Percentiles rank a stretch among this genome's conserved stretches.
phyloP scores from a whole-genome alignment of 2,329 filamentous ascomycete species.

The Geoglossum cookeanum region DNA sequence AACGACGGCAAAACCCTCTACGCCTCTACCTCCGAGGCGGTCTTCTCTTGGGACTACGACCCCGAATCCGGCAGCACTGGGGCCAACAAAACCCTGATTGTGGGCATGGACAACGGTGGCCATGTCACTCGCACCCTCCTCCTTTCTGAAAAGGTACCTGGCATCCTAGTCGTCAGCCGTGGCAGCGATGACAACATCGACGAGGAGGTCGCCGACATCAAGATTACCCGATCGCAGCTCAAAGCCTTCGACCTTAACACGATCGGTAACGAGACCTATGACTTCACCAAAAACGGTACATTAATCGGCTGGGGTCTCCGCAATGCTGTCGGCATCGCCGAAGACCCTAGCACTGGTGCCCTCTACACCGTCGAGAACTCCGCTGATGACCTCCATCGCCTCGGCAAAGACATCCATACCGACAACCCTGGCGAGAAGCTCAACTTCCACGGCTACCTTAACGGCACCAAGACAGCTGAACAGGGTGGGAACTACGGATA shows the following conservation, averaged over 20 bases:
- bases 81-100: slow-evolving; percentile 33
- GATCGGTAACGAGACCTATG: slow-evolving; percentile 18
- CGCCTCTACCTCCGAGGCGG: slow-evolving; percentile 36
- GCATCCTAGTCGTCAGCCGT: slow-evolving; percentile 43
- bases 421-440: slow-evolving; percentile 58
- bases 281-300: slow-evolving; percentile 31
- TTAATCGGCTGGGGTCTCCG: slow-evolving; percentile 47
- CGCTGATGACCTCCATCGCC: slow-evolving; percentile 41
- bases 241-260: slow-evolving; percentile 36
- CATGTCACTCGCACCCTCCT: slow-evolving; percentile 50
- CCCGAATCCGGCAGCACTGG: slow-evolving; percentile 26
- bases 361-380: slow-evolving; percentile 49
- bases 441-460: slow-evolving; percentile 49
- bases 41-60: slow-evolving; percentile 48
- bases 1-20: slow-evolving; percentile 30
- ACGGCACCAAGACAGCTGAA: slow-evolving; percentile 23
- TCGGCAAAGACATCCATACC: slow-evolving; percentile 40
- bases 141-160: slow-evolving; percentile 33
- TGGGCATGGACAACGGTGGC: slow-evolving; percentile 40
- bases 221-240: slow-evolving; percentile 45
- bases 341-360: slow-evolving; percentile 33
- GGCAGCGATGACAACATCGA: slow-evolving; percentile 48
- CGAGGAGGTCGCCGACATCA: slow-evolving; percentile 27
- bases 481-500: slow-evolving; percentile 47
- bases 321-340: slow-evolving; percentile 53